phyloP scores from a whole-genome alignment of 176 grass and related monocot genomes.

The Zoysia pacifica region DNA sequence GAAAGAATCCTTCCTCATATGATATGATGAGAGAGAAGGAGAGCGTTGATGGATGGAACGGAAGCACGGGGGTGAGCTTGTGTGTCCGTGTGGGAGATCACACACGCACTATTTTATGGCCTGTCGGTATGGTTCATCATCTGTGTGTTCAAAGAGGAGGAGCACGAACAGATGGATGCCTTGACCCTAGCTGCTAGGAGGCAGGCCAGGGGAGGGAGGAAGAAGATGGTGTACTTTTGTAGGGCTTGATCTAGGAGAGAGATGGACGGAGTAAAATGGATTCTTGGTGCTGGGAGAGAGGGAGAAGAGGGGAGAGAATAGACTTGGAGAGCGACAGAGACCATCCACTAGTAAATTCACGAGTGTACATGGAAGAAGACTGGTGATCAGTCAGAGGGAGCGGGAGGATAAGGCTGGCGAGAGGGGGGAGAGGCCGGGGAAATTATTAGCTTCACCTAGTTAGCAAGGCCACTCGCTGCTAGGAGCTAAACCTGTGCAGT shows the following conservation, averaged over 20 bases:
- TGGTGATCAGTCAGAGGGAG: neutral
- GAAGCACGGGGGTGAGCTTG: neutral
- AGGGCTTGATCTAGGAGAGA: constrained; percentile 53
- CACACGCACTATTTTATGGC: constrained; percentile 71
- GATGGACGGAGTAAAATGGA: constrained; percentile 35
- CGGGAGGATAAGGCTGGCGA: constrained; percentile 26
- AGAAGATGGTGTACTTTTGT: constrained; percentile 60
- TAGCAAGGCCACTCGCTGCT: neutral
- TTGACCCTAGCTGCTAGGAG: constrained; percentile 40
- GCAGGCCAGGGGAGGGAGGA: constrained; percentile 23
- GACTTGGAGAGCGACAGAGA: constrained; percentile 39
- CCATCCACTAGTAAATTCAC: constrained; percentile 8
- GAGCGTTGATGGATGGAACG: too few relatives aligned
- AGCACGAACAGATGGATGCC: constrained; percentile 40
- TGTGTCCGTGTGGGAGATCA: constrained; percentile 63
- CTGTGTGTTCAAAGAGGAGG: constrained; percentile 39
- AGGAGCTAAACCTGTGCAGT: constrained; percentile 48
- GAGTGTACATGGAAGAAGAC: constrained; percentile 45
- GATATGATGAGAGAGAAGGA: constrained; percentile 58
- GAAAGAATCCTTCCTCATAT: constrained; percentile 58
- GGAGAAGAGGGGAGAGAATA: neutral
- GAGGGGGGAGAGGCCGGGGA: neutral
- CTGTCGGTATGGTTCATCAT: constrained; percentile 53
- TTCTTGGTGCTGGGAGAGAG: constrained; percentile 42
- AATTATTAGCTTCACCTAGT: constrained; percentile 52